These are phyloP conservation scores for Oryza coarctata DNA, from an alignment of 176 grass and related monocot species.

Conservation along the genomic window DNA sequence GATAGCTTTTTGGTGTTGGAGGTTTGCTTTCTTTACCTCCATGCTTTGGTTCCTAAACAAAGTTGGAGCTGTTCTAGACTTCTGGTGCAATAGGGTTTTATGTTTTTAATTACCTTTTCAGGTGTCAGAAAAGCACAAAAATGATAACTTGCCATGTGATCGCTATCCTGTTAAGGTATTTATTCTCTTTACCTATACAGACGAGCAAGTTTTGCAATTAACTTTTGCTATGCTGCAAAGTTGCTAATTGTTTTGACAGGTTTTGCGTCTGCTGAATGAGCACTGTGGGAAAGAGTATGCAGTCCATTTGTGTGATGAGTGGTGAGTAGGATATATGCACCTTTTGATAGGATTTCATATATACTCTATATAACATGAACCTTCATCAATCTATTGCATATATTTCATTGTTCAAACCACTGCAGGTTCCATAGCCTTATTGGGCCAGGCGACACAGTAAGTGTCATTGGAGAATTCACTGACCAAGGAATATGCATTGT, in stretches of 20 bases:
- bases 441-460: constrained; percentile 81
- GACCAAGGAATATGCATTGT: constrained; percentile 67
- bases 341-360: constrained; percentile 1
- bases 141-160: constrained; percentile 50
- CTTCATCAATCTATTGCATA: neutral
- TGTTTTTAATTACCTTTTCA: constrained; percentile 31
- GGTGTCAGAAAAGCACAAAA: constrained; percentile 88
- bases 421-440: constrained; percentile 78
- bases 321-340: constrained; percentile 51
- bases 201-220: constrained; percentile 3
- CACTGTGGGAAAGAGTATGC: constrained; percentile 61
- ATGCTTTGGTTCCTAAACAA: constrained; percentile 1
- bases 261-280: constrained; percentile 87
- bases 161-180: constrained; percentile 64
- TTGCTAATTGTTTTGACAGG: constrained; percentile 46
- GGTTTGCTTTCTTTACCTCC: constrained; percentile 49
- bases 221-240: constrained; percentile 2
- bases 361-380: constrained; percentile 25
- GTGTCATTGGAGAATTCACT: constrained; percentile 81
- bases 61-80: neutral
- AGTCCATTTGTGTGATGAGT: constrained; percentile 77
- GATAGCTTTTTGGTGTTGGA: constrained; percentile 87
- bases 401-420: constrained; percentile 7
- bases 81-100: neutral
- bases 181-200: constrained; percentile 11